Percentiles rank a stretch among this genome's conserved stretches.
These are phyloP conservation scores for Coleophoma eucalyptorum DNA, from an alignment of 2,329 filamentous ascomycete species.

Conservation along the genomic window DNA sequence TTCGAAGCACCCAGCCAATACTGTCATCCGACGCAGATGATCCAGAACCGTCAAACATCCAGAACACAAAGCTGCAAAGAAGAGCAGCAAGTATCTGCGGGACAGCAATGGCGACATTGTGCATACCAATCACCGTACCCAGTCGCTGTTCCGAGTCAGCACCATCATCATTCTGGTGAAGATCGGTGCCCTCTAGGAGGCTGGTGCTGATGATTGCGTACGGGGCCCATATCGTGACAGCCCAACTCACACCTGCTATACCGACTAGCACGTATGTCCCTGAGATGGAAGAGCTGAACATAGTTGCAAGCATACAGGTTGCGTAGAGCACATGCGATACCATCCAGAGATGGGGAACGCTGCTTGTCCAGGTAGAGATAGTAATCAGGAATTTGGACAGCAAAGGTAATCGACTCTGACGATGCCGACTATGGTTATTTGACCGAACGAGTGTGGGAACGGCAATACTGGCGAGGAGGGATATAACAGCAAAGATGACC, in stretches of 20 bases:
- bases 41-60: background rate
- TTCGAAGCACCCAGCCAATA: background rate
- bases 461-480: background rate
- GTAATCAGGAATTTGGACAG: too few species aligned
- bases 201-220: conserved; percentile 22
- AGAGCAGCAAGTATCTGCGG: background rate
- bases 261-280: background rate
- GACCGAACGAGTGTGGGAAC: background rate
- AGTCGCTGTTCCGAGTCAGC: background rate
- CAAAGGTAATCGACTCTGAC: too few species aligned
- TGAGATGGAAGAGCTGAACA: background rate
- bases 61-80: background rate
- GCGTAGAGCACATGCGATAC: background rate
- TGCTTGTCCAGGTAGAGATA: too few species aligned
- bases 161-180: background rate
- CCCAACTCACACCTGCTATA: conserved; percentile 20
- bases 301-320: background rate
- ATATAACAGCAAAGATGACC: background rate
- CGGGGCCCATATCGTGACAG: conserved; percentile 22
- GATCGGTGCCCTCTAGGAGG: background rate
- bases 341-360: background rate
- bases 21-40: background rate
- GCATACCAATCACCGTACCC: background rate
- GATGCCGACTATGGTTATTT: too few species aligned
- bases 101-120: background rate